Evolutionary conservation across 345 rosid genomes (phyloP), one percentile per base, ranked within the genome.

Genomic region (Anastatica hierochuntica): DNA sequence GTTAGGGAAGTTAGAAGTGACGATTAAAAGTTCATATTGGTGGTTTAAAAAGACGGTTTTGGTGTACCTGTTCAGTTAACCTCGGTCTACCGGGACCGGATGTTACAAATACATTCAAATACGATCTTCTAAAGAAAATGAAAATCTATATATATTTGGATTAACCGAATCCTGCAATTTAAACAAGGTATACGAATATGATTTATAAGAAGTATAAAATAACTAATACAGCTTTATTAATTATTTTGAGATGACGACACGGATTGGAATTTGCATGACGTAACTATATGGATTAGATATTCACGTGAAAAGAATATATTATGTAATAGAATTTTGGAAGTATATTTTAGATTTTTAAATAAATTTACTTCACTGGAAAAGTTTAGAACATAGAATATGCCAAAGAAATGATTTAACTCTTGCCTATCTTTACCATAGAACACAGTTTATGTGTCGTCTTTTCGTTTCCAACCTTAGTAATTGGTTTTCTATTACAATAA

Each of bases 261-360:
- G 16, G 36, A 64, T 31, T 48, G 38, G 39, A 56, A 64, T 31
- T 46, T 63, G 3, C 35, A 36, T 54, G 56, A 55, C 10, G 17
- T 26, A 43, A 51, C 53, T 17, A 23, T 16, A 52, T 52, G 46
- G 61, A 53, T 63, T 45, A 39, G 55, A 63, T 54, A 55, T 54
- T 63, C 56, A 63, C 30, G 33, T 54, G 60, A 2, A 33, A 41
- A 34, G 69, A 64, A 56, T 64, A 19, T 0, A 58, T 45, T 6
- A 29, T 0, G 36, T 3, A 40, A 38, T 21, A 27, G 11, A 40
- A 41, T 16, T 40, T 47, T 48, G 43, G 29, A 55, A 55, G 57
- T 31, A 41, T 23, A 17, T 1, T 33, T 47, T 23, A 30, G 19
- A 56, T 48, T 49, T 43, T 64, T 19, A 9, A 18, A 39, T 41